phyloP scores from a whole-genome alignment of 768 basidiomycete genomes.

The Leccinum imitatum region DNA sequence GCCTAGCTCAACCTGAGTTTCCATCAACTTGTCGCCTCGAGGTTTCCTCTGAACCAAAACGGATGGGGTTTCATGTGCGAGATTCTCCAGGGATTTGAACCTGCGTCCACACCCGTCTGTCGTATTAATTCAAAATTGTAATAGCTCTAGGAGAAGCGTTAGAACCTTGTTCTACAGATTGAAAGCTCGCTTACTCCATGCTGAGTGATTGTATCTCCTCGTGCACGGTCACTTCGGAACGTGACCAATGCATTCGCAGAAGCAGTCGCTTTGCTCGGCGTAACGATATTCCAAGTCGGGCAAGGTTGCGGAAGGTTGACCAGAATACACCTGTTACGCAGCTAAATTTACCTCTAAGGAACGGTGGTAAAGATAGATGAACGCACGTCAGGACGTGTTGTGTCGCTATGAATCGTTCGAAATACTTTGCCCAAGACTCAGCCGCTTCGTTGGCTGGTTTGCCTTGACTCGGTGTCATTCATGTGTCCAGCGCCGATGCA shows the following conservation, averaged over 20 bases:
- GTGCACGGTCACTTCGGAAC: slow-evolving; percentile 24
- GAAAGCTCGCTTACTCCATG: slow-evolving; percentile 21
- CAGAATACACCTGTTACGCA: slow-evolving; percentile 18
- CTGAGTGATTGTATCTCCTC: slow-evolving; percentile 23
- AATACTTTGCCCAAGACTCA: slow-evolving; percentile 22
- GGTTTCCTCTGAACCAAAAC: slow-evolving; percentile 29
- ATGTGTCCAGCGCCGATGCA: neutral
- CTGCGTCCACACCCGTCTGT: slow-evolving; percentile 9
- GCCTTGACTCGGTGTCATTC: slow-evolving; percentile 13
- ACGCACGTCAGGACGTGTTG: slow-evolving; percentile 28
- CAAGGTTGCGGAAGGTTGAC: slow-evolving; percentile 29
- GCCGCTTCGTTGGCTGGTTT: slow-evolving; percentile 18
- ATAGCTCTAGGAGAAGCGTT: slow-evolving; percentile 12
- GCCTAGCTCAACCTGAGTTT: neutral
- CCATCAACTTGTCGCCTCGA: slow-evolving; percentile 22
- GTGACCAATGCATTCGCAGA: slow-evolving; percentile 27
- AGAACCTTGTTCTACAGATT: neutral
- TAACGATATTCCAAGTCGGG: slow-evolving; percentile 20
- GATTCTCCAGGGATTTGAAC: slow-evolving; percentile 27
- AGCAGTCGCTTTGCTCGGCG: slow-evolving; percentile 20
- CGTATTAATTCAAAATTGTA: slow-evolving; percentile 29
- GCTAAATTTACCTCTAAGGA: neutral
- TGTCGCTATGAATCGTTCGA: slow-evolving; percentile 22
- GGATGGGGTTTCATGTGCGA: slow-evolving; percentile 28
- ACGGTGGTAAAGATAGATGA: neutral